Evolutionary conservation across 2,329 filamentous ascomycete genomes (phyloP), one percentile per base, ranked within the genome.

Genomic region (Penicillium sp.): DNA sequence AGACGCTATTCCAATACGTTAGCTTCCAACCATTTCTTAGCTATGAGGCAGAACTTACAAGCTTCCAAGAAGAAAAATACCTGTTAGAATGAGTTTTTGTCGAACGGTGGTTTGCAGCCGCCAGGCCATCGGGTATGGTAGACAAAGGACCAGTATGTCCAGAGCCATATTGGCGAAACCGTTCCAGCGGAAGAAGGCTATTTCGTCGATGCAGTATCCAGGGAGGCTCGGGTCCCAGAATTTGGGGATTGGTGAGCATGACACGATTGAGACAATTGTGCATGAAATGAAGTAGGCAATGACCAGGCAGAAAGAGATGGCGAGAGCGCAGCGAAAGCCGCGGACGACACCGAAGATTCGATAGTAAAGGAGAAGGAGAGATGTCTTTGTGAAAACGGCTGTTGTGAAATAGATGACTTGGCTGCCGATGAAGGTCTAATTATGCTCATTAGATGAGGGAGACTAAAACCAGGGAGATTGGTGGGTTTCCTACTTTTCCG

Each of bases 101-200:
- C 64, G 55, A 3, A 48, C 21, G 13, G 48, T 57, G 8, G 59
- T 60, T 19, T 64, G 60, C 11, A 69, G 44, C 3, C 60, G 44
- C 62, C 65, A 69, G 3, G 63, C 58, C 62, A 68, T 64, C 0
- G 67, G 64, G n/a, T 67, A 54, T 5, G 67, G 67, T n/a, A 69
- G 56, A 21, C 58, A 61, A 29, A 68, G 62, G 11, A 69, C 51
- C 19, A 69, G 18, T 18, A 67, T 51, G 26, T 68, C 64, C 7
- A 68, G 56, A 4, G 64, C 18, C 53, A 68, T 54, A 40, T 69
- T 69, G 11, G 53, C 61, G 34, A 67, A 46, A 0, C 66, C 67
- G 28, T 63, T 68, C 60, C 59, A 64, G 8, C 65, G 60, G 42
- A 62, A 67, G 48, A 67, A 68, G 23, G 55, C 52, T 1, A 64